These are phyloP conservation scores for Capsicum baccatum DNA, from an alignment of 257 asterid species.

Conservation along the genomic window DNA sequence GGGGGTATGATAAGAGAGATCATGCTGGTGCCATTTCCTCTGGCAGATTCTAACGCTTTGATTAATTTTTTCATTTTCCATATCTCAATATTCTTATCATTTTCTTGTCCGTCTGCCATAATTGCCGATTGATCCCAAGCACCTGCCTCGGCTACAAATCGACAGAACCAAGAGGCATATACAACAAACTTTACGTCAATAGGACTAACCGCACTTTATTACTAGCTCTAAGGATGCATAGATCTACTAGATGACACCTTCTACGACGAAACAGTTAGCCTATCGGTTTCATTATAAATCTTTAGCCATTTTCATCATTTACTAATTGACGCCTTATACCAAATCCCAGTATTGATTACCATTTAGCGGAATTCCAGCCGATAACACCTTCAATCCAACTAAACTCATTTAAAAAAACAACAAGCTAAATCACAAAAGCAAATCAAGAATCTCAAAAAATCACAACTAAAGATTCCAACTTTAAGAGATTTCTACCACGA, in stretches of 20 bases:
- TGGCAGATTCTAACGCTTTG: constrained; percentile 51
- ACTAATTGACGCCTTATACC: not conserved
- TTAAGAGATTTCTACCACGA: not conserved
- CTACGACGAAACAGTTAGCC: not conserved
- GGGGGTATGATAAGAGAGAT: constrained; percentile 59
- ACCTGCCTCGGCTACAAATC: constrained; percentile 19
- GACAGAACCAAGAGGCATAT: constrained; percentile 24
- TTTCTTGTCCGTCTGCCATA: constrained; percentile 50
- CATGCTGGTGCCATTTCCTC: constrained; percentile 62
- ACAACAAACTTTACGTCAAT: not conserved
- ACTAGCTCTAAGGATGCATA: not conserved
- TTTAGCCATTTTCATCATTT: not conserved
- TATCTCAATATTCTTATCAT: constrained; percentile 54
- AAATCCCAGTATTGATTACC: not conserved
- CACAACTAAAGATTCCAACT: not conserved
- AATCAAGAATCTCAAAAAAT: not conserved
- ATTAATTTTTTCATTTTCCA: constrained; percentile 57
- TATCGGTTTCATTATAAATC: not conserved
- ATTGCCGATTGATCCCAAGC: constrained; percentile 26
- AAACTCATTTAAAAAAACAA: not conserved
- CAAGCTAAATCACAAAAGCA: not conserved
- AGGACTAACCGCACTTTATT: not conserved
- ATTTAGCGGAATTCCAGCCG: not conserved
- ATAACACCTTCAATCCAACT: not conserved
- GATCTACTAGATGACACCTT: not conserved